phyloP scores from a whole-genome alignment of 2,329 filamentous ascomycete species.

The Lecanosticta acicola region DNA sequence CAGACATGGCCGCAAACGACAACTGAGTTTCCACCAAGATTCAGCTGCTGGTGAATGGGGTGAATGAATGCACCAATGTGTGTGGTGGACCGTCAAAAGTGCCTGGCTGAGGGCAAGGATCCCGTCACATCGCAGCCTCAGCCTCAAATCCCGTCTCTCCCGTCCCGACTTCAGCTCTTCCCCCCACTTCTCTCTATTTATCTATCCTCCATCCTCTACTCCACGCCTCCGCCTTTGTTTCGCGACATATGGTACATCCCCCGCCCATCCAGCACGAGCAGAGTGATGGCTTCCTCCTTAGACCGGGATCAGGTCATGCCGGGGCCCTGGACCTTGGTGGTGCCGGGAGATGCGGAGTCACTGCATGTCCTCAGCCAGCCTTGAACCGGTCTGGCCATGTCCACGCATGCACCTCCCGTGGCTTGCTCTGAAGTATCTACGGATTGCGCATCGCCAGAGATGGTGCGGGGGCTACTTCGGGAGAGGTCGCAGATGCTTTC shows the following conservation, averaged over 20 bases:
- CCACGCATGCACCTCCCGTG: background rate
- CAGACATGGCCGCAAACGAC: too few species aligned
- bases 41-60: background rate
- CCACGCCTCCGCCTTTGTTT: background rate
- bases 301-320: background rate
- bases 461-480: too few species aligned
- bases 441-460: background rate
- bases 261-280: too few species aligned
- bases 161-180: background rate
- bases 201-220: background rate
- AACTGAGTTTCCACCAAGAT: too few species aligned
- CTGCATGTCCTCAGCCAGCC: background rate
- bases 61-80: too few species aligned
- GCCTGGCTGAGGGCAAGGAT: background rate
- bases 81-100: background rate
- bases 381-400: background rate
- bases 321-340: background rate
- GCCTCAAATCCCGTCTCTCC: background rate
- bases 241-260: background rate
- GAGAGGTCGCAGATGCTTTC: too few species aligned
- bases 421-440: background rate
- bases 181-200: background rate
- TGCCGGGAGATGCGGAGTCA: background rate
- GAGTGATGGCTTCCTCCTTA: background rate
- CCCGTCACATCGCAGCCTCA: background rate